Conservation (phyloP, 352 stramenopile species). For the Pythium vanterpoolii region DNA sequence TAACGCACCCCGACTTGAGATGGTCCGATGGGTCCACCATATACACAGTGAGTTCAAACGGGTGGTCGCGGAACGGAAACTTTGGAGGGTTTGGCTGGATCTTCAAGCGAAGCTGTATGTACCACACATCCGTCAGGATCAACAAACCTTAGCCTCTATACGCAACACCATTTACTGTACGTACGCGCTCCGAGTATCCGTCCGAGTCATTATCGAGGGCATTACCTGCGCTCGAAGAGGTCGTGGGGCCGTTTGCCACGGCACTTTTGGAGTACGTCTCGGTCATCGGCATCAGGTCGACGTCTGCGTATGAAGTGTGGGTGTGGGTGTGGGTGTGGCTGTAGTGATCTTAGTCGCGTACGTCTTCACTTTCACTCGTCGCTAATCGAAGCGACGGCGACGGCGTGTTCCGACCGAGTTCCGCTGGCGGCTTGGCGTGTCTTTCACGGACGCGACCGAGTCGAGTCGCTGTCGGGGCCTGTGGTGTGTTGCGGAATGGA, state of each 20-base stretch:
- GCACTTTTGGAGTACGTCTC: conserved; percentile 46
- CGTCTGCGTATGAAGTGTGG: neutral
- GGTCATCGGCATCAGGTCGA: conserved; percentile 60
- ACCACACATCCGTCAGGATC: neutral
- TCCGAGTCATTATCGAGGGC: conserved; percentile 50
- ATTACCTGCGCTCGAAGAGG: conserved; percentile 20
- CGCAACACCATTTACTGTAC: neutral
- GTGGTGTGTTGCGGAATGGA: conserved; percentile 26
- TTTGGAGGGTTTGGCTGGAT: conserved; percentile 82
- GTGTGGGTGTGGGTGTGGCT: no score
- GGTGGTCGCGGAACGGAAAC: conserved; percentile 83
- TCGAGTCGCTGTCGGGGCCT: neutral
- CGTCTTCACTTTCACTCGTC: neutral
- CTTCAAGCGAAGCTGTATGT: conserved; percentile 61
- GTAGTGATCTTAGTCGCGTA: conserved; percentile 8
- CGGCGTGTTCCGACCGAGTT: conserved; percentile 25
- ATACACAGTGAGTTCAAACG: conserved; percentile 86
- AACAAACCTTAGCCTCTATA: neutral
- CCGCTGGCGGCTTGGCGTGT: conserved; percentile 19
- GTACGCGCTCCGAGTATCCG: conserved; percentile 49
- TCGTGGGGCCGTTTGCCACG: conserved; percentile 21
- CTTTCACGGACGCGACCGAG: neutral
- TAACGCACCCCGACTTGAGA: conserved; percentile 64
- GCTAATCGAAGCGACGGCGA: neutral
- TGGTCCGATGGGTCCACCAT: conserved; percentile 80